These are phyloP conservation scores for Podosphaera fusca DNA, from an alignment of 2,329 filamentous ascomycete species.

Conservation along the genomic window DNA sequence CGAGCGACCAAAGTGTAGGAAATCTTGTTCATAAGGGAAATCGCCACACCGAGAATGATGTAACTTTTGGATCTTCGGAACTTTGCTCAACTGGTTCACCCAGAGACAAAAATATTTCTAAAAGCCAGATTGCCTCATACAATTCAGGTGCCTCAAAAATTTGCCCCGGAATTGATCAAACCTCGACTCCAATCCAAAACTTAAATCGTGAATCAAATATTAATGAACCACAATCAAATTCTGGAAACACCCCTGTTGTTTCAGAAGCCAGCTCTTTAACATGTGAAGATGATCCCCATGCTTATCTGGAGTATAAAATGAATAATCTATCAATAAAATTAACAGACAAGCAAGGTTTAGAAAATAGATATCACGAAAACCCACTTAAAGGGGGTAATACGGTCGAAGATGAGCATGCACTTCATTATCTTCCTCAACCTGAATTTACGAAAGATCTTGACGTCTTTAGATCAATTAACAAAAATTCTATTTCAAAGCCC, in stretches of 20 bases:
- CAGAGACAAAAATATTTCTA: too few species aligned
- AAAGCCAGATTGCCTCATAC: too few species aligned
- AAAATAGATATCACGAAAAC: neutral
- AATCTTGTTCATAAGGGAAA: too few species aligned
- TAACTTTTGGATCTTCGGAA: too few species aligned
- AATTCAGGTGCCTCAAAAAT: too few species aligned
- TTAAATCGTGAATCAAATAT: neutral
- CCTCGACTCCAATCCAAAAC: neutral
- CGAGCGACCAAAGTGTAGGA: too few species aligned
- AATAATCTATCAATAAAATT: neutral
- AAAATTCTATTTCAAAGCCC: neutral
- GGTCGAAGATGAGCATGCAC: neutral
- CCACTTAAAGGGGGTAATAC: neutral
- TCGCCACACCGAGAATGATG: too few species aligned
- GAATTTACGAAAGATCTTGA: conserved; percentile 1
- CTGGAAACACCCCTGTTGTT: neutral
- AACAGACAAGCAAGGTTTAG: neutral
- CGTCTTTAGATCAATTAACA: neutral
- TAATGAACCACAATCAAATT: neutral
- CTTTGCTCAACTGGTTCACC: too few species aligned
- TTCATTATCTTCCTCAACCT: neutral
- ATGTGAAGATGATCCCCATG: neutral
- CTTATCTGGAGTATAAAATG: neutral
- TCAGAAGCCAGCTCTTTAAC: neutral
- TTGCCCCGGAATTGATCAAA: too few species aligned